Conservation (phyloP, 1,284 basidiomycete species). For the Cryptococcus amylolentus region DNA sequence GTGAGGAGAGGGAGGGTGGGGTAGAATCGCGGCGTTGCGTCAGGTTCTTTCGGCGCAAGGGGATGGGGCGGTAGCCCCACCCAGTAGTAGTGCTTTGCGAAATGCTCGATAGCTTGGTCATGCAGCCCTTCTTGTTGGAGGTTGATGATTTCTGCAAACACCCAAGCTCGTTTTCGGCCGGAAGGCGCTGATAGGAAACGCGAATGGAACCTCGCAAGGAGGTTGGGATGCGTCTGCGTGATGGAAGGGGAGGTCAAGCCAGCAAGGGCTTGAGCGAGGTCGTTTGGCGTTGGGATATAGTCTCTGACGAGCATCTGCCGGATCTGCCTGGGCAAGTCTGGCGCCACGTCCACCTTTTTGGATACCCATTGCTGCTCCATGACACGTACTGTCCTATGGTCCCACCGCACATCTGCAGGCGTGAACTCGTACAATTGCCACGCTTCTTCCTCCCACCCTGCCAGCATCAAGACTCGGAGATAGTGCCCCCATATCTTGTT, state of each 20-base stretch:
- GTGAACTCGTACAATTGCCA: slow-evolving; percentile 16
- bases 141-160: slow-evolving; percentile 31
- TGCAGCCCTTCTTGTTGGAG: slow-evolving; percentile 14
- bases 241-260: slow-evolving; percentile 9
- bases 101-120: slow-evolving; percentile 20
- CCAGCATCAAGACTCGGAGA: slow-evolving; percentile 20
- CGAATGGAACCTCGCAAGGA: slow-evolving; percentile 11
- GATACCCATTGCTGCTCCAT: neutral
- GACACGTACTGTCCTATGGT: slow-evolving; percentile 14
- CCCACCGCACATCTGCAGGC: slow-evolving; percentile 16
- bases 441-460: slow-evolving; percentile 28
- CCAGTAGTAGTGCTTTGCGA: slow-evolving; percentile 30
- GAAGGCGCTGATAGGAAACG: slow-evolving; percentile 10
- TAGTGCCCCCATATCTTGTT: slow-evolving; percentile 29
- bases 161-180: slow-evolving; percentile 14
- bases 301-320: neutral
- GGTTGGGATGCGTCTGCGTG: slow-evolving; percentile 3
- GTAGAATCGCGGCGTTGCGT: slow-evolving; percentile 3
- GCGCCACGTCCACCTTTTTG: neutral
- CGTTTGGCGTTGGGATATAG: slow-evolving; percentile 6
- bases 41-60: neutral
- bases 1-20: slow-evolving; percentile 27
- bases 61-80: slow-evolving; percentile 27
- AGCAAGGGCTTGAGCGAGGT: slow-evolving; percentile 16
- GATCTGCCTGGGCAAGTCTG: neutral